phyloP scores from a whole-genome alignment of 2,329 filamentous ascomycete genomes.

The Talaromyces sp. region DNA sequence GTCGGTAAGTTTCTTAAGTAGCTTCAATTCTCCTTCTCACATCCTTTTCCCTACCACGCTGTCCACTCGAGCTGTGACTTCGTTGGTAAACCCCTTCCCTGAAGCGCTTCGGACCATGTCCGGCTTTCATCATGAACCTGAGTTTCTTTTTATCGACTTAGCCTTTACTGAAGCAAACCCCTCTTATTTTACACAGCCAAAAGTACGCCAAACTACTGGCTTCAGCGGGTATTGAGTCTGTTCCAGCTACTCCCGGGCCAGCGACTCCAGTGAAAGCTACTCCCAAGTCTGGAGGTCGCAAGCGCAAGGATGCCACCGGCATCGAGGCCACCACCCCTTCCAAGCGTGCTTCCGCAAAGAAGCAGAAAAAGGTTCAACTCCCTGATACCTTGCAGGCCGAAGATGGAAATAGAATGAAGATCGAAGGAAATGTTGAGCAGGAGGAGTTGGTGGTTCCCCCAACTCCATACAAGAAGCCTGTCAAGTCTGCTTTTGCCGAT shows the following conservation, averaged over 20 bases:
- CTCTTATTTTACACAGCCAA: not conserved
- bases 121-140: not conserved
- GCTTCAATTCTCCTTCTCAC: not conserved
- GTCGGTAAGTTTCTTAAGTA: constrained; percentile 2
- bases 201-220: not conserved
- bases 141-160: too few relatives aligned
- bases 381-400: not conserved
- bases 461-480: not conserved
- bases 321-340: not conserved
- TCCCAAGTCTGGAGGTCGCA: not conserved
- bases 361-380: not conserved
- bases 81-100: not conserved
- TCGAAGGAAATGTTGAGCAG: not conserved
- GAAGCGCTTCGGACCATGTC: not conserved
- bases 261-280: not conserved
- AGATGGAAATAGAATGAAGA: not conserved
- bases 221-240: not conserved
- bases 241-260: not conserved
- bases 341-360: not conserved
- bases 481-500: not conserved
- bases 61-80: not conserved
- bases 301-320: not conserved
- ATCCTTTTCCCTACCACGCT: not conserved
- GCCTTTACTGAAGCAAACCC: not conserved
- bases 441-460: not conserved